Evolutionary conservation across 306 rosid species (phyloP).

Genomic region (Phaseolus lunatus): DNA sequence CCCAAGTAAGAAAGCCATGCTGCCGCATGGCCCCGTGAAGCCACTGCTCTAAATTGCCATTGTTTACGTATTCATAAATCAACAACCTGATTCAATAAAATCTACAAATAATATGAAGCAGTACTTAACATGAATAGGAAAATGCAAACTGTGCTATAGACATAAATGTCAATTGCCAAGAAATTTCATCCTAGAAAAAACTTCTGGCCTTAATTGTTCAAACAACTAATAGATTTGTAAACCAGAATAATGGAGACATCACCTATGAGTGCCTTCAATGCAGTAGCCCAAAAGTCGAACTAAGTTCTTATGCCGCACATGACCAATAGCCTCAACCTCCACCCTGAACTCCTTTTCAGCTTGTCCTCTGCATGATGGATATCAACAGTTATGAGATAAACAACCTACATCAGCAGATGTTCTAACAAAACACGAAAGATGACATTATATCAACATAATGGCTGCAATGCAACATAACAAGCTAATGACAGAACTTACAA

Average conservation of each 20-base stretch:
- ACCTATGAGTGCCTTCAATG: conserved; percentile 90
- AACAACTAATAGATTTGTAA: conserved; percentile 21
- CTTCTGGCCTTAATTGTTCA: neutral
- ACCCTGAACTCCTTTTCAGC: conserved; percentile 65
- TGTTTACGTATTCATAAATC: conserved; percentile 71
- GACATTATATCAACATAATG: neutral
- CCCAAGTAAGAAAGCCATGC: conserved; percentile 83
- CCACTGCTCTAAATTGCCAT: conserved; percentile 51
- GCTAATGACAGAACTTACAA: conserved; percentile 55
- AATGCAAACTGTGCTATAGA: neutral
- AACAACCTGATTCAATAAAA: conserved; percentile 61
- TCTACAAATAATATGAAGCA: conserved; percentile 2
- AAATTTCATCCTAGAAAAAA: conserved; percentile 6
- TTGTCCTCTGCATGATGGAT: conserved; percentile 67
- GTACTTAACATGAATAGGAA: too few species aligned
- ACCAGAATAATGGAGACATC: conserved; percentile 7
- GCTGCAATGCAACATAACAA: neutral
- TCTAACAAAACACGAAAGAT: conserved; percentile 2
- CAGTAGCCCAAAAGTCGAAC: conserved; percentile 87
- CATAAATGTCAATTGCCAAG: conserved; percentile 1
- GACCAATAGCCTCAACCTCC: conserved; percentile 94
- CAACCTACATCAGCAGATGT: neutral
- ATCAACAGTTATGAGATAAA: conserved; percentile 28
- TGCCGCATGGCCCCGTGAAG: conserved; percentile 74
- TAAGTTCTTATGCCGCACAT: conserved; percentile 87